Base-by-base conservation (phyloP, 2,329 filamentous ascomycete genomes). In the Didymella segeticola region DNA sequence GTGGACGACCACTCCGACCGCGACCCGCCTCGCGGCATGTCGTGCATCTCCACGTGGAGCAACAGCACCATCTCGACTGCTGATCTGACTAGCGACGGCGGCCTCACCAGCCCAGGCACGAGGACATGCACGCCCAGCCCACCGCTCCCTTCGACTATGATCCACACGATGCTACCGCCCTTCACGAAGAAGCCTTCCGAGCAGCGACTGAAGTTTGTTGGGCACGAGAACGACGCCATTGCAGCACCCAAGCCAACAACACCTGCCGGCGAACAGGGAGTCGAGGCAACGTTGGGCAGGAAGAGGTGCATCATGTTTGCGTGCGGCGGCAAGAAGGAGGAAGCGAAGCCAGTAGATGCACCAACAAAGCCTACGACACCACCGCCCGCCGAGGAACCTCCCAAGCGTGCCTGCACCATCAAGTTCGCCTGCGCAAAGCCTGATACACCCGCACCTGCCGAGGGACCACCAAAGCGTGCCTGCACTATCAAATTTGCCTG, bases 251-350 rank as follows among this genome's bases (percentile, higher is more conserved):
- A 50, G 36, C 20, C 36, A 2, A 6, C 20, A 2, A 19, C 34
- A 22, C 33, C 39, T 23, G 51, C 60, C 15, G 82, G 80, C 50
- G 85, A 89, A 67, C 79, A 83, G 12, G 78, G 81, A 27, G 79
- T 89, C 1, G 86, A 88, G 68, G 83, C 82, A n/a, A 81, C 79
- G 10, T 76, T 87, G 45, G 88, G 86, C 42, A 89, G 90, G 68
- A 96, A 93, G 78, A 86, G 93, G 56, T 93, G 90, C 75, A 97
- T 98, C 63, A 93, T 89, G 55, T 98, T 98, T 73, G 92, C 91
- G 27, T 98, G 93, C 72, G 87, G 84, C 29, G 60, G 60, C 25
- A 73, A 75, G 69, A 81, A 85, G 7, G 77, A 77, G 22, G 66
- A 74, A 25, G 80, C 79, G 60, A 73, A 77, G 43, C 56, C 46